Evolutionary conservation across 495 filamentous ascomycete species (phyloP).

Genomic region (Evansstolkia leycettana): DNA sequence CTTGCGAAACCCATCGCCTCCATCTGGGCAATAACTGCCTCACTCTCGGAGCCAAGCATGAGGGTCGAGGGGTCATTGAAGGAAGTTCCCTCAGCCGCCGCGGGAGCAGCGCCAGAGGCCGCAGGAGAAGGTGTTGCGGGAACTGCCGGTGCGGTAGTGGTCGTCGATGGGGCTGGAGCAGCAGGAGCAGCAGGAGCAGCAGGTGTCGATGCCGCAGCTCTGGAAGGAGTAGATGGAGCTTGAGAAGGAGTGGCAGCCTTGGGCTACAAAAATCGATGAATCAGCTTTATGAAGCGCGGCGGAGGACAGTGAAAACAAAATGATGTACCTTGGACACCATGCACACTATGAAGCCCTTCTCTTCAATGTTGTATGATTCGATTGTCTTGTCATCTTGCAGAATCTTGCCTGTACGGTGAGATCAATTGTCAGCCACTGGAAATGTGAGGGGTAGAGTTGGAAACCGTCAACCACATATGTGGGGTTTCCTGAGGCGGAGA

Average conservation of each 20-base stretch:
- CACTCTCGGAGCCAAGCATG: constrained; percentile 68
- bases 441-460: neutral
- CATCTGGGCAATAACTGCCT: constrained; percentile 86
- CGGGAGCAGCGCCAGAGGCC: constrained; percentile 36
- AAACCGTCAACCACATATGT: neutral
- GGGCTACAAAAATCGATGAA: constrained; percentile 34
- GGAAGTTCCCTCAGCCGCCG: constrained; percentile 22
- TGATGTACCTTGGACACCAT: constrained; percentile 78
- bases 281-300: constrained; percentile 3
- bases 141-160: constrained; percentile 42
- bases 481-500: neutral
- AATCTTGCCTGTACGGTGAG: constrained; percentile 65
- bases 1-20: constrained; percentile 91
- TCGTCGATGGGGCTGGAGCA: constrained; percentile 57
- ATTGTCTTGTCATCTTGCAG: constrained; percentile 93
- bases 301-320: neutral
- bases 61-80: constrained; percentile 72
- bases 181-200: constrained; percentile 55
- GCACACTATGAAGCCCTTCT: constrained; percentile 98
- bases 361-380: constrained; percentile 92
- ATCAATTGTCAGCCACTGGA: constrained; percentile 3
- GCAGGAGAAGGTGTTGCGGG: constrained; percentile 61
- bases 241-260: constrained; percentile 49
- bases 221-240: constrained; percentile 47
- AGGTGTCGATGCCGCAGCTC: constrained; percentile 33